Evolutionary conservation across 1,139 yeast genomes (phyloP).

Genomic region (Kluyveromyces sp.): DNA sequence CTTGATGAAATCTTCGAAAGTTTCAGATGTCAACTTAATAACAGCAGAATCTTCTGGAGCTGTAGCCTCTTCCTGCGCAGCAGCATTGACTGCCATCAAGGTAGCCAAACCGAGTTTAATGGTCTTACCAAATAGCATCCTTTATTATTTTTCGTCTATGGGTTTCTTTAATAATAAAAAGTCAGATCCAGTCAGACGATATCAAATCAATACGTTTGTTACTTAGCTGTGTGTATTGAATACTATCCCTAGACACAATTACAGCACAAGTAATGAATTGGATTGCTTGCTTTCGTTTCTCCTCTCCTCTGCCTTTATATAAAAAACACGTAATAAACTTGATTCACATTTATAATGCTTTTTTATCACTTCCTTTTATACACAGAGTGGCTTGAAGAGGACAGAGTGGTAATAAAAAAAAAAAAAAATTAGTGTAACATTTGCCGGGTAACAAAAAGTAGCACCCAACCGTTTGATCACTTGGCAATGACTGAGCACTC

Average conservation of each 20-base stretch:
- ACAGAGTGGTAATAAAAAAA: background rate
- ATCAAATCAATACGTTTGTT: background rate
- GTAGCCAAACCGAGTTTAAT: conserved; percentile 18
- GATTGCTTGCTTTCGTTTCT: no score
- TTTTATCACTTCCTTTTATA: no score
- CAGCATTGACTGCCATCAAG: conserved; percentile 23
- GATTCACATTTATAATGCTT: no score
- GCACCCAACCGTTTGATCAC: background rate
- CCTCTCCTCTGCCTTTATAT: no score
- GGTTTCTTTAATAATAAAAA: background rate
- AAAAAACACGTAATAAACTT: no score
- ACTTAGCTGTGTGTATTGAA: no score
- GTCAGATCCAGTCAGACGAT: background rate
- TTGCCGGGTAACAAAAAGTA: background rate
- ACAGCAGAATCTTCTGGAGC: conserved; percentile 86
- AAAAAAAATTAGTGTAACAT: background rate
- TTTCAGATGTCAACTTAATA: conserved; percentile 58
- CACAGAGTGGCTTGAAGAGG: background rate
- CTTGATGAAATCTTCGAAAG: conserved; percentile 57
- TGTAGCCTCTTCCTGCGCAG: conserved; percentile 48
- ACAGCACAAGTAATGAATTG: no score
- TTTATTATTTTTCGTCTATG: background rate
- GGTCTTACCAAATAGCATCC: conserved; percentile 9
- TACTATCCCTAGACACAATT: no score
- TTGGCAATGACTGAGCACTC: background rate